Percentiles rank a stretch among this genome's conserved stretches.
These are phyloP conservation scores for Capsicum rhomboideum DNA, from an alignment of 257 asterid genomes.

Conservation along the genomic window DNA sequence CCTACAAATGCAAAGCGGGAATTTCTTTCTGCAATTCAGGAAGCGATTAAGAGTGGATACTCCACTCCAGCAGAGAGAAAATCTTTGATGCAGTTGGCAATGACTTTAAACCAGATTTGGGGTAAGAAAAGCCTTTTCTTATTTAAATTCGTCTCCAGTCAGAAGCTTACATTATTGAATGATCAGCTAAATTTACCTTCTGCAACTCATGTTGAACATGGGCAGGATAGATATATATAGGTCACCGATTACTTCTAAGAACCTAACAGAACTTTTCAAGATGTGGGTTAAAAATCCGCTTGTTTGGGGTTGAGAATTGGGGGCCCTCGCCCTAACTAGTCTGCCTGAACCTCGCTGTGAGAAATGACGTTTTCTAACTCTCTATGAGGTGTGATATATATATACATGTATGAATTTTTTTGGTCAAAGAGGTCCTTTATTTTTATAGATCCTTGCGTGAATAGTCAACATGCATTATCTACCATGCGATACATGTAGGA, in stretches of 20 bases:
- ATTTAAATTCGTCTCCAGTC: not conserved
- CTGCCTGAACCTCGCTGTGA: not conserved
- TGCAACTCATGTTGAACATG: not conserved
- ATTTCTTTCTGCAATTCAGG: conserved; percentile 53
- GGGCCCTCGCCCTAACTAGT: not conserved
- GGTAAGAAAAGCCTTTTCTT: conserved; percentile 37
- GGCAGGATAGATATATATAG: not conserved
- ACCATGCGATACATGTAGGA: not conserved
- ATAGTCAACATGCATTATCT: not conserved
- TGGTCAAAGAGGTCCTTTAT: not conserved
- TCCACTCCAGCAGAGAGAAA: conserved; percentile 59
- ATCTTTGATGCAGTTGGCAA: conserved; percentile 50
- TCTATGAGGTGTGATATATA: not conserved
- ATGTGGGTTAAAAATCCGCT: not conserved
- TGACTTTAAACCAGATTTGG: conserved; percentile 55
- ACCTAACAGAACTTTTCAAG: not conserved
- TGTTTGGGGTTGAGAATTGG: not conserved
- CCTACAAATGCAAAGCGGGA: conserved; percentile 61
- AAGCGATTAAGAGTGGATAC: conserved; percentile 40
- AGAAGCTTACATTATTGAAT: not conserved
- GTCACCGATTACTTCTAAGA: not conserved
- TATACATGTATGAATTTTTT: not conserved
- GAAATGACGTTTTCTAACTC: not conserved
- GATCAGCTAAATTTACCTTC: not conserved
- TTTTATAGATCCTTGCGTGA: not conserved